phyloP scores from a whole-genome alignment of 192 early-diverging fungal genomes.

The Coemansia sp. region DNA sequence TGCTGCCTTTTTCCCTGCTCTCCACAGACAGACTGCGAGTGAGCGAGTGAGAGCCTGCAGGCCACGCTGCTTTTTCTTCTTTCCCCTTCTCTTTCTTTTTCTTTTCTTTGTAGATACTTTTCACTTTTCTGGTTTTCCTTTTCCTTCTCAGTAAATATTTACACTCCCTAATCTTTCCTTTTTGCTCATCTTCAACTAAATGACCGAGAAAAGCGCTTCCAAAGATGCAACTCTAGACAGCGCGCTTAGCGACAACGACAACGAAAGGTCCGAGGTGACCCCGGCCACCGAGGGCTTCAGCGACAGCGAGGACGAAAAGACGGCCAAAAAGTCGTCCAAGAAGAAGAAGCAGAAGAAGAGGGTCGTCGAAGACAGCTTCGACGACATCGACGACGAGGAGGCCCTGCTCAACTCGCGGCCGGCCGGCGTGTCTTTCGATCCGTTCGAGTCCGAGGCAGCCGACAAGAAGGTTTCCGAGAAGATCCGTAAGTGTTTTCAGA shows the following conservation, averaged over 20 bases:
- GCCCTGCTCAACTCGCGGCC: slow-evolving; percentile 29
- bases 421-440: background rate
- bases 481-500: slow-evolving; percentile 59
- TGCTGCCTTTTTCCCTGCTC: no score
- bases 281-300: background rate
- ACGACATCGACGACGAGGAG: slow-evolving; percentile 44
- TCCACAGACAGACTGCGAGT: no score
- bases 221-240: slow-evolving; percentile 8
- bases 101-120: background rate
- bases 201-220: background rate
- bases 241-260: background rate
- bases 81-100: slow-evolving; percentile 4
- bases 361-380: slow-evolving; percentile 13
- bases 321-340: slow-evolving; percentile 9
- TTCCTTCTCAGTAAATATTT: background rate
- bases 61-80: background rate
- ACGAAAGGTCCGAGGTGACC: background rate
- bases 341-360: slow-evolving; percentile 15
- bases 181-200: background rate
- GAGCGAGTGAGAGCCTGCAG: no score
- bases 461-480: slow-evolving; percentile 42
- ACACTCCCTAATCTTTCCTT: background rate
- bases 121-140: background rate
- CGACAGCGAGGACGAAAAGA: slow-evolving; percentile 9
- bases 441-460: slow-evolving; percentile 53